Percentiles rank a stretch among this genome's conserved stretches.
These are phyloP conservation scores for Chalciporus sphaerocephalus DNA, from an alignment of 768 basidiomycete genomes.

Conservation along the genomic window DNA sequence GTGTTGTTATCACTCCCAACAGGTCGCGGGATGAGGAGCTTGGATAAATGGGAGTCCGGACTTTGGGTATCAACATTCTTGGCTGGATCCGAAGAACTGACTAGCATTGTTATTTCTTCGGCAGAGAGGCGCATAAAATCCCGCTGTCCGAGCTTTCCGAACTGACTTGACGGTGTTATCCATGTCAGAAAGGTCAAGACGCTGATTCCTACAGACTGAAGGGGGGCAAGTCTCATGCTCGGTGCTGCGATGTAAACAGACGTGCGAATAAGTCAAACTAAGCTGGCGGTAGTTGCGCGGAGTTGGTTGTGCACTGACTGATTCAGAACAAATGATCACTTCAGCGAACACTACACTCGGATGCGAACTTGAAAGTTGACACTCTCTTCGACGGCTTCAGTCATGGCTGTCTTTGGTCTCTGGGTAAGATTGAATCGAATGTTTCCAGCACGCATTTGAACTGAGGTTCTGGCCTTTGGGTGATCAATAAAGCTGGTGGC, in stretches of 20 bases:
- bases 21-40: slow-evolving; percentile 80
- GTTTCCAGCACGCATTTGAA: neutral
- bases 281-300: no score
- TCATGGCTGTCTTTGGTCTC: slow-evolving; percentile 75
- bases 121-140: slow-evolving; percentile 43
- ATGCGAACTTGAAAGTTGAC: no score
- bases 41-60: slow-evolving; percentile 70
- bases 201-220: slow-evolving; percentile 7
- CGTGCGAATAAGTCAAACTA: slow-evolving; percentile 12
- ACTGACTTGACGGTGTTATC: slow-evolving; percentile 25
- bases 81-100: slow-evolving; percentile 56
- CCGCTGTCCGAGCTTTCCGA: slow-evolving; percentile 34
- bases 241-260: neutral
- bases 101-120: slow-evolving; percentile 47
- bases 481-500: slow-evolving; percentile 98
- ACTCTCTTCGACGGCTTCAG: slow-evolving; percentile 1
- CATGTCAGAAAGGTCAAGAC: slow-evolving; percentile 17
- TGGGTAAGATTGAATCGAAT: slow-evolving; percentile 51
- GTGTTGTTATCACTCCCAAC: slow-evolving; percentile 76
- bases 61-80: slow-evolving; percentile 64
- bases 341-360: no score
- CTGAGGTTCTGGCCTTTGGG: slow-evolving; percentile 39
- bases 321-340: no score
- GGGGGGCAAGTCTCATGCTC: slow-evolving; percentile 15
- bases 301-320: no score